phyloP scores from a whole-genome alignment of 306 rosid genomes.

The Erythrophleum fordii region DNA sequence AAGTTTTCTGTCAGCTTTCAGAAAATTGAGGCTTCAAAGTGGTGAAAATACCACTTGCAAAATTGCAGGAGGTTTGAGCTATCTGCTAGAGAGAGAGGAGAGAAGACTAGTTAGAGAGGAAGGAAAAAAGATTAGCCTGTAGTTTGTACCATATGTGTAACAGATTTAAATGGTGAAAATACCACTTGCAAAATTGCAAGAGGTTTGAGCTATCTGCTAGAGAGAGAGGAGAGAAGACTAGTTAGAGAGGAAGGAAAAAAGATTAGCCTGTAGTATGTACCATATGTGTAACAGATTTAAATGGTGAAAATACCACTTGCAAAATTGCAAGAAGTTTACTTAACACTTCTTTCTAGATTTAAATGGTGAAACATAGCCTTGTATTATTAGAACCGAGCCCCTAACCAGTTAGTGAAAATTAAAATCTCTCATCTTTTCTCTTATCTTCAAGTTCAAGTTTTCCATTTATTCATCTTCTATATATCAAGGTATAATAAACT shows the following conservation, averaged over 20 bases:
- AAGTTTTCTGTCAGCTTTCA: too few relatives aligned
- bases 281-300: conserved; percentile 23
- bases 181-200: background rate
- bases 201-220: background rate
- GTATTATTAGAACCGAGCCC: too few relatives aligned
- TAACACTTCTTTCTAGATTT: too few relatives aligned
- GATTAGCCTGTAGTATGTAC: conserved; percentile 20
- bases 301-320: background rate
- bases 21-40: conserved; percentile 3
- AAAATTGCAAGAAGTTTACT: background rate
- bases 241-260: too few relatives aligned
- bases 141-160: conserved; percentile 27
- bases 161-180: conserved; percentile 1
- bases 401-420: too few relatives aligned
- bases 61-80: background rate
- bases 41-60: background rate
- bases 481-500: too few relatives aligned
- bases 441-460: too few relatives aligned
- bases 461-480: too few relatives aligned
- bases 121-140: conserved; percentile 5
- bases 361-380: conserved; percentile 2
- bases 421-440: too few relatives aligned
- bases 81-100: conserved; percentile 9
- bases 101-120: too few relatives aligned
- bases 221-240: too few relatives aligned